Evolutionary conservation across 2,329 filamentous ascomycete genomes (phyloP).

Genomic region (Aureobasidium vineae): DNA sequence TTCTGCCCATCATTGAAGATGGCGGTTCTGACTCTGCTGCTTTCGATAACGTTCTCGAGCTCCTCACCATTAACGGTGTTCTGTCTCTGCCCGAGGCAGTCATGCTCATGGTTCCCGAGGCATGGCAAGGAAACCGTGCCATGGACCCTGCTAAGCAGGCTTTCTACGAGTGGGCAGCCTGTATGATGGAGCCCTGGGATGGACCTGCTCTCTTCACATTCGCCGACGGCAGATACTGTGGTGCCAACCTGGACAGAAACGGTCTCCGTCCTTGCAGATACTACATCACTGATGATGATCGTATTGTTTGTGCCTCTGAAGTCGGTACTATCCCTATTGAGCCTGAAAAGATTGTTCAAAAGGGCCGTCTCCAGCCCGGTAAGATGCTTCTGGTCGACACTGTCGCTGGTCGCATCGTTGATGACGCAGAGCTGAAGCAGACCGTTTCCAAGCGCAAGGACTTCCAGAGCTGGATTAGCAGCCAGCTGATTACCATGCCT

Average conservation of each 20-base stretch:
- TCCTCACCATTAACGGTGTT: conserved; percentile 93
- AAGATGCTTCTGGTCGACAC: conserved; percentile 97
- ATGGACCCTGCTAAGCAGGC: conserved; percentile 96
- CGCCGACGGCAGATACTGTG: conserved; percentile 92
- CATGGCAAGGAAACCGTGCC: conserved; percentile 88
- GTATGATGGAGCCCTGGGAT: conserved; percentile 99
- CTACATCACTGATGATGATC: conserved; percentile 94
- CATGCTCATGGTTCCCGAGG: conserved; percentile 98
- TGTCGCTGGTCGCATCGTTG: conserved; percentile 84
- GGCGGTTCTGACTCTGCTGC: conserved; percentile 95
- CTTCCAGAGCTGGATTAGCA: conserved; percentile 84
- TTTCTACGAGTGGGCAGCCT: conserved; percentile 98
- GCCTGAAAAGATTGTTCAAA: conserved; percentile 84
- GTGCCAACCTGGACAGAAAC: conserved; percentile 94
- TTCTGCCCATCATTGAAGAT: conserved; percentile 95
- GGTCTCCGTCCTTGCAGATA: conserved; percentile 93
- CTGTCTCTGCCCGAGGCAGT: conserved; percentile 92
- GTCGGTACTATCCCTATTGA: conserved; percentile 92
- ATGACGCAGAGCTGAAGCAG: conserved; percentile 87
- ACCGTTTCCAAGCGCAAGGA: conserved; percentile 83
- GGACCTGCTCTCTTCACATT: conserved; percentile 96
- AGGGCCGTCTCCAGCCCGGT: conserved; percentile 89
- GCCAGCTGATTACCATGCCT: conserved; percentile 78
- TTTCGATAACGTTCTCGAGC: conserved; percentile 93
- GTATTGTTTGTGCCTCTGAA: conserved; percentile 95